Conservation (phyloP, 176 grass and related monocot genomes). For the Rhynchospora pubera region DNA sequence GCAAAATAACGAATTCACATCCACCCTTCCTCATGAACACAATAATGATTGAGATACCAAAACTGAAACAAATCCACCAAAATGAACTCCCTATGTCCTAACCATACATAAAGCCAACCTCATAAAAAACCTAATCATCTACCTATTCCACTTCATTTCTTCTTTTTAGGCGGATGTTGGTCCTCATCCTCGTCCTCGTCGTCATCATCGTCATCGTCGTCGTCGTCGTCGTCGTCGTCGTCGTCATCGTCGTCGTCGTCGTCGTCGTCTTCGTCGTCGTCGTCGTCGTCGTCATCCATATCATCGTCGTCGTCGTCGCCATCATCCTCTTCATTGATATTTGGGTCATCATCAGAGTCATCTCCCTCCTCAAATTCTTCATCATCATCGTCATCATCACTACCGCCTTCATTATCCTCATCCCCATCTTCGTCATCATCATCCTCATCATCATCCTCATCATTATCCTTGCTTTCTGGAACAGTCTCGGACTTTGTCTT, state of each 20-base stretch:
- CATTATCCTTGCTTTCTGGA: conserved; percentile 59
- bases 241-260: conserved; percentile 51
- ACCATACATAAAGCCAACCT: conserved; percentile 39
- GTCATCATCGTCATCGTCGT: too few species aligned
- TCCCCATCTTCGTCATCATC: conserved; percentile 39
- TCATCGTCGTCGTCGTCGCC: conserved; percentile 39
- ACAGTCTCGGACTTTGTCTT: conserved; percentile 36
- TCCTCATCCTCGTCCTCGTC: conserved; percentile 45
- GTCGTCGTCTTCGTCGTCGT: conserved; percentile 15
- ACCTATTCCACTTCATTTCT: conserved; percentile 46
- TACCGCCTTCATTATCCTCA: conserved; percentile 27
- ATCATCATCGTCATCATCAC: conserved; percentile 44
- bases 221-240: too few species aligned
- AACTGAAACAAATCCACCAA: conserved; percentile 8
- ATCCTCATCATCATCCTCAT: conserved; percentile 39
- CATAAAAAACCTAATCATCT: conserved; percentile 24
- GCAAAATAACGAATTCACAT: conserved; percentile 5
- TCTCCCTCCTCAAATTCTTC: conserved; percentile 44
- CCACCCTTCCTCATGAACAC: neutral
- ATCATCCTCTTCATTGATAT: conserved; percentile 43
- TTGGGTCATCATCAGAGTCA: conserved; percentile 35
- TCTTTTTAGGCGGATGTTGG: conserved; percentile 74
- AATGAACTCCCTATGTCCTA: conserved; percentile 15
- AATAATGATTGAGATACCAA: conserved; percentile 31
- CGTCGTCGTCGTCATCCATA: conserved; percentile 25